These are phyloP conservation scores for Glycine latifolia DNA, from an alignment of 306 rosid genomes.

Conservation along the genomic window DNA sequence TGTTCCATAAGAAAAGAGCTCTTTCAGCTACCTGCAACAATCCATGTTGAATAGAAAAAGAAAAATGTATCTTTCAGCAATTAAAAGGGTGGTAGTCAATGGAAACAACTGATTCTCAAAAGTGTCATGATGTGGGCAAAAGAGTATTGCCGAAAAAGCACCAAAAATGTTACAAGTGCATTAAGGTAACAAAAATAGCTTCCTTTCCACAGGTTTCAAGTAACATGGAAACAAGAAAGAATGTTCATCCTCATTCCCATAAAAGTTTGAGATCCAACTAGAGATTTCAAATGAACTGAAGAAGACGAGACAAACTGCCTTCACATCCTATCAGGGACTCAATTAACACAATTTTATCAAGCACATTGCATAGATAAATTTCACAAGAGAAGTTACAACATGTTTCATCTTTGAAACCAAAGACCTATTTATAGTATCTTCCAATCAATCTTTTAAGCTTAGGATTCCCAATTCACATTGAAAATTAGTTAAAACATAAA, in stretches of 20 bases:
- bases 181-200: background rate
- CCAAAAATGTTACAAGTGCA: constrained; percentile 23
- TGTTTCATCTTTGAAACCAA: no score
- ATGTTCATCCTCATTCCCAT: background rate
- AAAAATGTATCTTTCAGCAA: constrained; percentile 2
- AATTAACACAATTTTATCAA: constrained; percentile 3
- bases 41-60: background rate
- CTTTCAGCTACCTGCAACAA: constrained; percentile 91
- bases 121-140: constrained; percentile 7
- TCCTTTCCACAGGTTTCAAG: background rate
- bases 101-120: constrained; percentile 26
- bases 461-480: background rate
- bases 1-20: constrained; percentile 96
- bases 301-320: background rate
- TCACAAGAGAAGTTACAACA: constrained; percentile 17
- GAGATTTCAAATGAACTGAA: background rate
- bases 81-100: constrained; percentile 16
- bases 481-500: background rate
- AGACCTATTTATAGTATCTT: background rate
- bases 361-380: background rate
- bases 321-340: constrained; percentile 24
- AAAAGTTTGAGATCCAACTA: constrained; percentile 11
- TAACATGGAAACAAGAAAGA: background rate
- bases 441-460: background rate
- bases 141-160: background rate